Base-by-base conservation (phyloP, 139 green algal genomes). In the Ettlia oleoabundans region DNA sequence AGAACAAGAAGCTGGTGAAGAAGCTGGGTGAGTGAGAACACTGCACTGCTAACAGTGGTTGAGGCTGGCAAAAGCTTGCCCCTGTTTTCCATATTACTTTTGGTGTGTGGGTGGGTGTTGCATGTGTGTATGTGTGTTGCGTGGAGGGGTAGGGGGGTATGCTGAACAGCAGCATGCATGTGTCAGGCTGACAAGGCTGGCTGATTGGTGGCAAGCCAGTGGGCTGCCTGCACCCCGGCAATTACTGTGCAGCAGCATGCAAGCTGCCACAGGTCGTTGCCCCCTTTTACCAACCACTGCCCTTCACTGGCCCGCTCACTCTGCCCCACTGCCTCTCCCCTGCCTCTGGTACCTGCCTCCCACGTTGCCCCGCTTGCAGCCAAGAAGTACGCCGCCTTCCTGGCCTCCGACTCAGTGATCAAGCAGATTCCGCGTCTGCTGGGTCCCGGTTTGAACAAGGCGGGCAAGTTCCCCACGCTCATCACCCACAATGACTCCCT, bases 1-100 rank as follows among this genome's bases (percentile, higher is more conserved):
- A 99, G 94, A 99, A 99, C 96, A 99, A 99, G 94, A 99, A 99
- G 95, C 94, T 99, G 53, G 97, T 99, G 72, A 83, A 83, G 78
- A 83, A 83, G 95, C 92, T 99, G 78, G 92, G 91, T 95, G 71
- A 78, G 89, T 86, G 51, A n/a, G 42, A 63, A 19, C 32, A 9
- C 58, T 24, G 2, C 28, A 65, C 47, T 58, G 13, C 13, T 58
- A 15, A 15, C 47, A 10, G 28, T 0, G 10, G 53, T 9, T 80
- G 52, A 40, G 22, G 0, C 1, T 40, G 22, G 62, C 28, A 37
- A 69, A 41, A 33, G 13, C 69, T 35, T 69, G n/a, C n/a, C n/a
- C n/a, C n/a, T n/a, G n/a, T n/a, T n/a, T n/a, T n/a, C n/a, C n/a
- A n/a, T n/a, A n/a, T n/a, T n/a, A n/a, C n/a, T n/a, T n/a, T n/a